Evolutionary conservation across 2,329 filamentous ascomycete genomes (phyloP), one percentile per base, ranked within the genome.

Genomic region (Aspergillus pseudotamarii): DNA sequence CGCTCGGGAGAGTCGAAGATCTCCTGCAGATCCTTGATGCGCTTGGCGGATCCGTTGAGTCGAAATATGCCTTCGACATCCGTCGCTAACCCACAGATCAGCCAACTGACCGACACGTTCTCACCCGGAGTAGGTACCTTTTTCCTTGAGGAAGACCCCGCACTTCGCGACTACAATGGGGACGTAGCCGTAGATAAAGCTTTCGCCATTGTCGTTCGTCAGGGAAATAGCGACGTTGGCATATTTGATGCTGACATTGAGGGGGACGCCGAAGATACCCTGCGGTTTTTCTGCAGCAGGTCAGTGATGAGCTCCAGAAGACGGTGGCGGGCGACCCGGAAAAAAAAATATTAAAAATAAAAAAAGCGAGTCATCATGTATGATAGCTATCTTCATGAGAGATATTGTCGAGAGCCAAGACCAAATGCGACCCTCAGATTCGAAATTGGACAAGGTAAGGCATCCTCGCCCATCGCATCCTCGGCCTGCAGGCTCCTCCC

Each of bases 111-210:
- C 21, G 30, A 36, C 32, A 21, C 30, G 10, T 32, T n/a, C 16
- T 21, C 23, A 41, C n/a, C 38, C 19, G 46, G 64, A 74, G 60
- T 76, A 62, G 86, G 69, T 79, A 97, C 95, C 95, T 87, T 96
- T 97, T 78, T 99, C 95, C 79, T 99, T 99, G 69, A 99, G 78
- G 71, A 94, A 99, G 4, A 99, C 94, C 66, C 95, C 95, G 77
- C 95, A 98, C 79, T 99, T 99, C 41, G 95, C 95, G 59, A 99
- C 94, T 50, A 99, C 94, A 68, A 99, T 98, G 21, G 95, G 95
- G 9, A 99, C 94, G 74, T 98, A 98, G 73, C 95, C 95, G 78
- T 98, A 99, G 59, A 98, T 97, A 78, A 97, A 98, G 80, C 93
- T 97, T 78, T 95, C 89, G 36, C 94, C 94, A 69, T 95, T 87